These are phyloP conservation scores for Ustilago tritici DNA, from an alignment of 1,284 basidiomycete species.

Conservation along the genomic window DNA sequence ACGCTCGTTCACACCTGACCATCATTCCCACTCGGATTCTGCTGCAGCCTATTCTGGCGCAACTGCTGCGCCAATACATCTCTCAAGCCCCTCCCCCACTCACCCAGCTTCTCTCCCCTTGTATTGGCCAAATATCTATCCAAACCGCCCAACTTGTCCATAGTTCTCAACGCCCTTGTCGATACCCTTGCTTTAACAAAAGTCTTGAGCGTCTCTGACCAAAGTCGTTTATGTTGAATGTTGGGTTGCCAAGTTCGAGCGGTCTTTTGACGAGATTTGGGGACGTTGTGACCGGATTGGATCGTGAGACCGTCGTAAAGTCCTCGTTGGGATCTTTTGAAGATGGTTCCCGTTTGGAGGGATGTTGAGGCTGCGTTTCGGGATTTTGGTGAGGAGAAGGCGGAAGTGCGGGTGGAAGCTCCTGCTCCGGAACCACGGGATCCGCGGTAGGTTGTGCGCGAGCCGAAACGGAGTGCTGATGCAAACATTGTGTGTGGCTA, in stretches of 20 bases:
- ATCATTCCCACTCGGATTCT: not conserved
- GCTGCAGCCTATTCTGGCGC: slow-evolving; percentile 27
- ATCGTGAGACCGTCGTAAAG: slow-evolving; percentile 64
- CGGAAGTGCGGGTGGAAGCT: slow-evolving; percentile 56
- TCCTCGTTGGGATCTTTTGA: slow-evolving; percentile 67
- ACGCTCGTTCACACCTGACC: not conserved
- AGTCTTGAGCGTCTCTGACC: slow-evolving; percentile 48
- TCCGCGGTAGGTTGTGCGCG: slow-evolving; percentile 68
- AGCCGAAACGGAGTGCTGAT: slow-evolving; percentile 59
- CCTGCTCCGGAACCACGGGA: slow-evolving; percentile 63
- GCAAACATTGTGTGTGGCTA: slow-evolving; percentile 54
- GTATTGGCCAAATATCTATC: slow-evolving; percentile 63
- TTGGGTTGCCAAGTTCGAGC: slow-evolving; percentile 64
- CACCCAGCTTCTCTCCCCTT: slow-evolving; percentile 55
- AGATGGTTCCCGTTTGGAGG: slow-evolving; percentile 50
- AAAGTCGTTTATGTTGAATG: slow-evolving; percentile 58
- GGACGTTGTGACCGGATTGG: slow-evolving; percentile 66
- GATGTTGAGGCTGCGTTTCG: slow-evolving; percentile 48
- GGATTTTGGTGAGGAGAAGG: slow-evolving; percentile 65
- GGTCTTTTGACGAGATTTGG: slow-evolving; percentile 68
- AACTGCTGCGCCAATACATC: slow-evolving; percentile 43
- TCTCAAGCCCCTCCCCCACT: slow-evolving; percentile 62
- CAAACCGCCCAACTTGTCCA: slow-evolving; percentile 65
- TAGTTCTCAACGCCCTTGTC: slow-evolving; percentile 58
- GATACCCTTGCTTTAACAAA: slow-evolving; percentile 48